These are phyloP conservation scores for Harrya chromipes DNA, from an alignment of 768 basidiomycete genomes.

Conservation along the genomic window DNA sequence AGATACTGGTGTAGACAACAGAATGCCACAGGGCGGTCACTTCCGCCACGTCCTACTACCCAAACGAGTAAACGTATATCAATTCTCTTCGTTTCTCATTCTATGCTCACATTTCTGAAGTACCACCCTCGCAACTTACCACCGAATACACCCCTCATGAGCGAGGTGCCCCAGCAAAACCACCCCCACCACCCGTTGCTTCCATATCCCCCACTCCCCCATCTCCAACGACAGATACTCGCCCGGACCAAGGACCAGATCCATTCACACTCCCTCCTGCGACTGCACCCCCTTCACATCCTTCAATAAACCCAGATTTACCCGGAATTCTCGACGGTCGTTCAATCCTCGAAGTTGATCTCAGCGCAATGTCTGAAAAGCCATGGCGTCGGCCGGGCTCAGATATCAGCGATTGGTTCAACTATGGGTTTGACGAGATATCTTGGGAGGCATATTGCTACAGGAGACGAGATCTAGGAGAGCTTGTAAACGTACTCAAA, in stretches of 20 bases:
- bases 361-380: constrained; percentile 72
- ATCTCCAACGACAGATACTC: constrained; percentile 14
- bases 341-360: constrained; percentile 82
- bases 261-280: constrained; percentile 62
- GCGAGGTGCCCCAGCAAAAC: constrained; percentile 46
- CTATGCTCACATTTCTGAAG: constrained; percentile 16
- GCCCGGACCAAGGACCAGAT: constrained; percentile 54
- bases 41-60: constrained; percentile 30
- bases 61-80: constrained; percentile 31
- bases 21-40: constrained; percentile 31
- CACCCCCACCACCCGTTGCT: constrained; percentile 14
- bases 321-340: constrained; percentile 69
- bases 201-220: constrained; percentile 22
- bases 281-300: constrained; percentile 75
- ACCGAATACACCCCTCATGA: constrained; percentile 81
- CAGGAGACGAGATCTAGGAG: constrained; percentile 76
- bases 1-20: constrained; percentile 32
- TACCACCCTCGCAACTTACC: constrained; percentile 57
- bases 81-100: background rate
- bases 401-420: constrained; percentile 97
- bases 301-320: constrained; percentile 65
- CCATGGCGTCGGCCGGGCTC: constrained; percentile 91
- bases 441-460: constrained; percentile 94
- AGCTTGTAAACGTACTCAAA: constrained; percentile 76
- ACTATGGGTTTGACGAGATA: constrained; percentile 97